Evolutionary conservation across 2,329 filamentous ascomycete genomes (phyloP).

Genomic region (Fusarium musae): DNA sequence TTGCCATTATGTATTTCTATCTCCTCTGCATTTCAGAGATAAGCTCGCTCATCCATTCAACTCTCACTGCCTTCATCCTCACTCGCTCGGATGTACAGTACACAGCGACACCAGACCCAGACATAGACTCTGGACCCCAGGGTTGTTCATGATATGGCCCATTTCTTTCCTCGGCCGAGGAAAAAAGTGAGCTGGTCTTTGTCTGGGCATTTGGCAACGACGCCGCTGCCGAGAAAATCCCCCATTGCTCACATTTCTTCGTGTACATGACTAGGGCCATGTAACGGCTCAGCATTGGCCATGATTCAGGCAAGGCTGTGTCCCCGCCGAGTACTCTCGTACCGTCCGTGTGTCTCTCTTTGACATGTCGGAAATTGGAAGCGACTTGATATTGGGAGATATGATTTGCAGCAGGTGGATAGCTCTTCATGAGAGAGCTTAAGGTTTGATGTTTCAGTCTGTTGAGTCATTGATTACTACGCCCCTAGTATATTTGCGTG

Average conservation of each 20-base stretch:
- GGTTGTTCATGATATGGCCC: constrained; percentile 26
- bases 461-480: neutral
- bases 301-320: constrained; percentile 19
- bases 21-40: constrained; percentile 48
- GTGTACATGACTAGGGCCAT: constrained; percentile 12
- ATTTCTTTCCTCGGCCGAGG: constrained; percentile 23
- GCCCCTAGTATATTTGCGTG: constrained; percentile 1
- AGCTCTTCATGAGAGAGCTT: neutral
- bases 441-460: constrained; percentile 16
- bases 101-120: constrained; percentile 11
- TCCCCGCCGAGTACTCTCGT: neutral
- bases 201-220: constrained; percentile 18
- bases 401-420: constrained; percentile 15
- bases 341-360: neutral
- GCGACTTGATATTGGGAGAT: constrained; percentile 2
- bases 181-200: constrained; percentile 22
- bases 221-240: constrained; percentile 35
- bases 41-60: constrained; percentile 42
- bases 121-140: constrained; percentile 1
- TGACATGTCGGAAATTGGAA: constrained; percentile 21
- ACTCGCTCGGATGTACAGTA: constrained; percentile 25
- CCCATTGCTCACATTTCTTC: constrained; percentile 4
- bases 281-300: constrained; percentile 4
- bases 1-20: constrained; percentile 55
- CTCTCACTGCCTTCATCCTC: constrained; percentile 26